Evolutionary conservation across 2,329 filamentous ascomycete species (phyloP).

Genomic region (Podosphaera xanthii): DNA sequence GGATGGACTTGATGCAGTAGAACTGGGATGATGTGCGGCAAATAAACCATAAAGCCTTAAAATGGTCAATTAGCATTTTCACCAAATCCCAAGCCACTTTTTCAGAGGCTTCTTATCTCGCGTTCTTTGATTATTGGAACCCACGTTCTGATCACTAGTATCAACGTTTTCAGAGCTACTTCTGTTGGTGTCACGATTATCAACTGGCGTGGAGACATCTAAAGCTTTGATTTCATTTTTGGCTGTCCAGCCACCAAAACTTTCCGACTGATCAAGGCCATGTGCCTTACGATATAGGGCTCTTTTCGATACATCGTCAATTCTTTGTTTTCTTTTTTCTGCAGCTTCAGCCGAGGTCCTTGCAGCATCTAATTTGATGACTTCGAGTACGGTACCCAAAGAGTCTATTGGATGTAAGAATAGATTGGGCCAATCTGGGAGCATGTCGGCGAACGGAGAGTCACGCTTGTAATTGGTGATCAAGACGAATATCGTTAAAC

Average conservation of each 20-base stretch:
- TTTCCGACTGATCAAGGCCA: conserved; percentile 44
- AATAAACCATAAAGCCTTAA: not conserved
- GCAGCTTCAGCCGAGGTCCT: conserved; percentile 44
- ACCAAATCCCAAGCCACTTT: conserved; percentile 76
- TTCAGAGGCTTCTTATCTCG: conserved; percentile 34
- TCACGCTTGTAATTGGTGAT: conserved; percentile 55
- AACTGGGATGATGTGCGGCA: conserved; percentile 27
- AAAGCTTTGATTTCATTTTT: conserved; percentile 16
- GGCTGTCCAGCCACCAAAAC: conserved; percentile 26
- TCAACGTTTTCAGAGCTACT: not conserved
- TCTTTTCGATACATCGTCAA: conserved; percentile 76
- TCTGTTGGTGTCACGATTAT: conserved; percentile 4
- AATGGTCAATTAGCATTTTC: not conserved
- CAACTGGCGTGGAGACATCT: conserved; percentile 15
- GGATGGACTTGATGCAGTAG: conserved; percentile 55
- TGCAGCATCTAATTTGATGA: conserved; percentile 54
- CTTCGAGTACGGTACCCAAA: conserved; percentile 39
- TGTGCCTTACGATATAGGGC: conserved; percentile 68
- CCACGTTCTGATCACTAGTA: no score
- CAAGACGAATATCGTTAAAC: conserved; percentile 50
- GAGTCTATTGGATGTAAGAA: conserved; percentile 47
- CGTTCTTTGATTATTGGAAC: conserved; percentile 18
- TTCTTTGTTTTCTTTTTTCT: conserved; percentile 47
- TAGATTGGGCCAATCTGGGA: conserved; percentile 49
- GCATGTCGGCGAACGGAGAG: conserved; percentile 58